Evolutionary conservation across 1,284 basidiomycete genomes (phyloP), one percentile per base, ranked within the genome.

Genomic region (Ustilago curta): DNA sequence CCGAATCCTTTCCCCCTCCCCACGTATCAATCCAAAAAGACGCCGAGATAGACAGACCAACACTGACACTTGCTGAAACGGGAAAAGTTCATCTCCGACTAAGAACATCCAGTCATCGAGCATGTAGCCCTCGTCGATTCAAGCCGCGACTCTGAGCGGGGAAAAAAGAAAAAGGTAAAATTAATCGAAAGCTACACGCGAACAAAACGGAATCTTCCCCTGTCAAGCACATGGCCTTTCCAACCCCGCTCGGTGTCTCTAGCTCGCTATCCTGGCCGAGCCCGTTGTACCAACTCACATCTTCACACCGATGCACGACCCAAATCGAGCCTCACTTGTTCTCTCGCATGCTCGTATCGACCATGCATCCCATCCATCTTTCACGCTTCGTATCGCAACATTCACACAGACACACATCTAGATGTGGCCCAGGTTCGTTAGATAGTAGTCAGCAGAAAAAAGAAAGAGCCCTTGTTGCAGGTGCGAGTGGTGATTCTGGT

Each of bases 401-500:
- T 25, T n/a, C 25, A 47, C 42, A 29, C 12, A 48, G 47, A 45
- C 12, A 19, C 27, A 4, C 11, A 31, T 31, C 21, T 29, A 48
- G 47, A 8, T 48, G 9, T 29, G 47, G 29, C 47, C 47, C 18
- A 48, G 31, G 29, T 31, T 18, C 7, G n/a, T 2, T 48, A 32
- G 47, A 48, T 48, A 18, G 8, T 48, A 18, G 8, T 48, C 47
- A 48, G 47, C 47, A 48, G 31, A 18, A n/a, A 8, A 18, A 19
- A 19, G 29, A 18, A 19, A 19, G 29, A 27, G 35, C 29, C 27
- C 47, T 48, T 27, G 19, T 48, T 48, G 47, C n/a, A 48, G 47
- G 27, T 31, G 47, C 47, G 47, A 48, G 47, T 48, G 47, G 47
- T 31, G 47, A 31, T 48, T 48, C 32, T 16, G 4, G 16, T 31